Percentiles rank a stretch among this genome's conserved stretches.
Conservation (phyloP, 2,329 filamentous ascomycete species). For the Penicillium sp. region DNA sequence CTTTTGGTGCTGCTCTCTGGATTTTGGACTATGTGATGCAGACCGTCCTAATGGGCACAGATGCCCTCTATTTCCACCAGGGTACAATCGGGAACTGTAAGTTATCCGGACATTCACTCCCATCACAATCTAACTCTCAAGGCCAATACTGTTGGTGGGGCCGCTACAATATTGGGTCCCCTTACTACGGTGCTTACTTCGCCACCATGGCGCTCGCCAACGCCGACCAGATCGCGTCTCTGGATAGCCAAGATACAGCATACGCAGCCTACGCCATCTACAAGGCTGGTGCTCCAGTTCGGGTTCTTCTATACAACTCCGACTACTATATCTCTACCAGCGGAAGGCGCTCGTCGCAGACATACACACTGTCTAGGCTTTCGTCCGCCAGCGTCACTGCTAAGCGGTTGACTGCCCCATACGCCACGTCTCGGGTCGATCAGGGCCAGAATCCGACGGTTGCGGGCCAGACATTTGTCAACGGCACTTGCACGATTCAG, state of each 20-base stretch:
- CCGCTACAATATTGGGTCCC: slow-evolving; percentile 48
- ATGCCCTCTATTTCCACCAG: slow-evolving; percentile 48
- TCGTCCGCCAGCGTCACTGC: slow-evolving; percentile 35
- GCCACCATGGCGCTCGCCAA: slow-evolving; percentile 47
- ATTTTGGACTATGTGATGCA: slow-evolving; percentile 49
- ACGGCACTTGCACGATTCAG: slow-evolving; percentile 45
- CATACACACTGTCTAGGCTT: slow-evolving; percentile 45
- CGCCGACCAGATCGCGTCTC: slow-evolving; percentile 43
- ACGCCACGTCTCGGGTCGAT: slow-evolving; percentile 45
- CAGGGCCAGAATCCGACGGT: slow-evolving; percentile 43
- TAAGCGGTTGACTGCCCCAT: slow-evolving; percentile 47
- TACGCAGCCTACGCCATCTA: slow-evolving; percentile 51
- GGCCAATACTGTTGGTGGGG: slow-evolving; percentile 50
- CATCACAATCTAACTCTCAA: slow-evolving; percentile 2
- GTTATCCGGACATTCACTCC: slow-evolving; percentile 5
- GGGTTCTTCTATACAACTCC: slow-evolving; percentile 38
- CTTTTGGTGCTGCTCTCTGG: slow-evolving; percentile 51
- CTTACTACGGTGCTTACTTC: slow-evolving; percentile 53
- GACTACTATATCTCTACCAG: slow-evolving; percentile 29
- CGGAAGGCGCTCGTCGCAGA: slow-evolving; percentile 28
- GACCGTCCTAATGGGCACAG: slow-evolving; percentile 29
- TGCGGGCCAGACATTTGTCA: slow-evolving; percentile 47
- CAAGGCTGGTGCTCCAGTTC: slow-evolving; percentile 33
- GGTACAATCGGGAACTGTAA: slow-evolving; percentile 52
- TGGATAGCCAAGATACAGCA: slow-evolving; percentile 43